A percentile compares a stretch with the other conserved stretches of the same genome.
Evolutionary conservation across 2,329 filamentous ascomycete genomes (phyloP).

Genomic region (Diplodia corticola): DNA sequence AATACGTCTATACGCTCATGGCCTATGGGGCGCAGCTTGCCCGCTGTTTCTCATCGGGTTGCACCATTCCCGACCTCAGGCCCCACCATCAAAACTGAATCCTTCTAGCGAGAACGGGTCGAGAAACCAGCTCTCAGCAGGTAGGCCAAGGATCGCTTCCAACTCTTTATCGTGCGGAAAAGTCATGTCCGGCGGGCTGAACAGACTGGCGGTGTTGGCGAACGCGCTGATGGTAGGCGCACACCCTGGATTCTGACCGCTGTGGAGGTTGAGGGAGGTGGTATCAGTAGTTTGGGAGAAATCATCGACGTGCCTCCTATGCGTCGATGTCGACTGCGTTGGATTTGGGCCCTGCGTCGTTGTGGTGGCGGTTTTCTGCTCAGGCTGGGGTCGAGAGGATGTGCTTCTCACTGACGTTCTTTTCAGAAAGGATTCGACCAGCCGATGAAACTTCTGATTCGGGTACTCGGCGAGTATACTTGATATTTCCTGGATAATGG

Average conservation of each 20-base stretch:
- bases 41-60: too few relatives aligned
- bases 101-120: neutral
- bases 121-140: slow-evolving; percentile 3
- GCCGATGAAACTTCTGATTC: neutral
- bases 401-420: neutral
- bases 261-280: neutral
- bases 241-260: too few relatives aligned
- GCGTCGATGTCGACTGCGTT: too few relatives aligned
- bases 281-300: neutral
- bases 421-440: neutral
- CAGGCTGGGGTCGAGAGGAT: neutral
- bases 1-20: too few relatives aligned
- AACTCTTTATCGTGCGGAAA: neutral
- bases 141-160: neutral
- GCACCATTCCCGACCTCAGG: too few relatives aligned
- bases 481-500: neutral
- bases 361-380: too few relatives aligned
- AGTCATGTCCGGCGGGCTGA: neutral
- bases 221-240: neutral
- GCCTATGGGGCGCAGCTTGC: too few relatives aligned
- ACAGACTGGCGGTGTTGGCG: neutral
- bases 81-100: neutral
- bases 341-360: too few relatives aligned
- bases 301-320: neutral
- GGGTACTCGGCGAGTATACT: neutral